Percentiles rank a stretch among this genome's conserved stretches.
Conservation (phyloP, 1,284 basidiomycete species). For the Phellopilus nigrolimitatus region DNA sequence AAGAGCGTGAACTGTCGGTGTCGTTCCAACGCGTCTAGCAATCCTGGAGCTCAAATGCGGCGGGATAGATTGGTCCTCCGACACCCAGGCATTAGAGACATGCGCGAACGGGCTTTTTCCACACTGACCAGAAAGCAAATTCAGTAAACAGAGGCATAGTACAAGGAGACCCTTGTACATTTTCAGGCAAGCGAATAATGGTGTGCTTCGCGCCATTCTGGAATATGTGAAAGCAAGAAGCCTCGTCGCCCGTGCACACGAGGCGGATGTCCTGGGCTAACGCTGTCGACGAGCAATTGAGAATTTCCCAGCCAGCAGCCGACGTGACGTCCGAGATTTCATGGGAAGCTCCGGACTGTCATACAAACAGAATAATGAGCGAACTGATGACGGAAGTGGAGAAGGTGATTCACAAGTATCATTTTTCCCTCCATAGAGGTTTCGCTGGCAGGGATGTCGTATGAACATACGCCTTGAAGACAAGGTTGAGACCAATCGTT, state of each 20-base stretch:
- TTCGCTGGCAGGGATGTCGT: slow-evolving; percentile 29
- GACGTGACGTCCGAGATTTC: slow-evolving; percentile 50
- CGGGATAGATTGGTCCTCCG: slow-evolving; percentile 42
- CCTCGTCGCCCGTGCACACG: slow-evolving; percentile 37
- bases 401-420: slow-evolving; percentile 32
- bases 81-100: slow-evolving; percentile 37
- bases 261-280: slow-evolving; percentile 43
- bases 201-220: slow-evolving; percentile 43
- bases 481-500: slow-evolving; percentile 46
- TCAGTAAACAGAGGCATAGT: neutral
- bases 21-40: slow-evolving; percentile 29
- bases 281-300: slow-evolving; percentile 38
- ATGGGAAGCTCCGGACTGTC: slow-evolving; percentile 39
- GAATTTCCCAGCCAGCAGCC: slow-evolving; percentile 52
- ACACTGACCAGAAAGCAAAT: slow-evolving; percentile 33
- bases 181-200: slow-evolving; percentile 46
- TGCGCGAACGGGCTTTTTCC: slow-evolving; percentile 46
- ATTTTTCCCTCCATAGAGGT: slow-evolving; percentile 31
- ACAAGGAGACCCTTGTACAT: slow-evolving; percentile 32
- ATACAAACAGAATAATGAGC: neutral
- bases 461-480: slow-evolving; percentile 36
- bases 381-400: neutral
- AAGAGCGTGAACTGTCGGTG: slow-evolving; percentile 39
- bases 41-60: slow-evolving; percentile 28
- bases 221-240: slow-evolving; percentile 42